A percentile compares a stretch with the other conserved stretches of the same genome.
These are phyloP conservation scores for Fusarium luffae DNA, from an alignment of 2,329 filamentous ascomycete species.

Conservation along the genomic window DNA sequence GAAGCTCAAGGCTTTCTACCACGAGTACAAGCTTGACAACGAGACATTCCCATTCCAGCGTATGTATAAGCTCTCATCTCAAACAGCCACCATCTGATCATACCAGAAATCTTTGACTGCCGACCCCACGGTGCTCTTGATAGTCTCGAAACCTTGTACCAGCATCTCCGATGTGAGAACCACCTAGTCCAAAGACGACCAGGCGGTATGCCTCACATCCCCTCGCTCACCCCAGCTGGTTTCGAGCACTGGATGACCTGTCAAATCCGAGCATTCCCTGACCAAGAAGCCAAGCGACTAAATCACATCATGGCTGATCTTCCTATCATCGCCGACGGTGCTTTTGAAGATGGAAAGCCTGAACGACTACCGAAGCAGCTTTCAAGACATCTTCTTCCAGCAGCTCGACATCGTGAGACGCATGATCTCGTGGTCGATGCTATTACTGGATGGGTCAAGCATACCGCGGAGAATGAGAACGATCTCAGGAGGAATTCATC, in stretches of 20 bases:
- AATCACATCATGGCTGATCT: conserved; percentile 74
- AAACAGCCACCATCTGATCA: conserved; percentile 4
- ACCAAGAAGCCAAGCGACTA: conserved; percentile 77
- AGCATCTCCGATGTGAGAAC: conserved; percentile 66
- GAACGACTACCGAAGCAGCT: conserved; percentile 85
- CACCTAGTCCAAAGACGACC: conserved; percentile 69
- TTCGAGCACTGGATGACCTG: conserved; percentile 78
- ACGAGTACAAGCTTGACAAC: conserved; percentile 68
- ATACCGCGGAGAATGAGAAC: conserved; percentile 34
- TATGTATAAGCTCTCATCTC: conserved; percentile 50
- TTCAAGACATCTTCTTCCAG: conserved; percentile 77
- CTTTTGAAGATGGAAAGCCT: conserved; percentile 71
- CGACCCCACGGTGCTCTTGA: conserved; percentile 42
- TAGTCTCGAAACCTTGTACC: conserved; percentile 62
- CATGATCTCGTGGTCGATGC: conserved; percentile 70
- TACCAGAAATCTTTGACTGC: conserved; percentile 64
- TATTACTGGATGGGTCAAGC: conserved; percentile 59
- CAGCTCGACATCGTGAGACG: conserved; percentile 63
- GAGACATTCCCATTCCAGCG: conserved; percentile 78
- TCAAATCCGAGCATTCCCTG: conserved; percentile 79
- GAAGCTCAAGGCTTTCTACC: conserved; percentile 81
- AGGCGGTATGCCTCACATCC: conserved; percentile 66
- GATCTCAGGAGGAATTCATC: conserved; percentile 18
- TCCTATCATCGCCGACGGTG: conserved; percentile 67
- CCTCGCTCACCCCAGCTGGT: conserved; percentile 73